Conservation (phyloP, 345 rosid species). For the Anastatica hierochuntica region DNA sequence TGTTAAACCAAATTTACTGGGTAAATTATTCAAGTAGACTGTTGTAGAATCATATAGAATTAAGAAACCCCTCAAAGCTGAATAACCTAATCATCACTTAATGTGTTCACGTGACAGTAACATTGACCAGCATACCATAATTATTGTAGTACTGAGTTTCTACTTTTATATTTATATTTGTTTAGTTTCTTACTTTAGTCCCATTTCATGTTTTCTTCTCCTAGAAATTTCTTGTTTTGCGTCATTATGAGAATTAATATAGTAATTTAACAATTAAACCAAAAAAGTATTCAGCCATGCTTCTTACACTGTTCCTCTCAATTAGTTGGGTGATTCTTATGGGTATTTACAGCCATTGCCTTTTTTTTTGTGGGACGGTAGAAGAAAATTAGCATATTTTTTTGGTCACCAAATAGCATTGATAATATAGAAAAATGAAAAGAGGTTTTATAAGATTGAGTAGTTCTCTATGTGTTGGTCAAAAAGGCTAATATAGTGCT, state of each 20-base stretch:
- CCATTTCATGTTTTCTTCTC: neutral
- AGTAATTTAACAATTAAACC: neutral
- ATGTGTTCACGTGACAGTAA: slow-evolving; percentile 32
- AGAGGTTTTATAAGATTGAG: neutral
- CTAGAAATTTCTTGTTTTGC: neutral
- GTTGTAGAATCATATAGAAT: neutral
- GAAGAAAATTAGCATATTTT: too few species aligned
- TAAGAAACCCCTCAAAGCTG: neutral
- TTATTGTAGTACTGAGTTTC: neutral
- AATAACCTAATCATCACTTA: slow-evolving; percentile 16
- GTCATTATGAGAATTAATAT: neutral
- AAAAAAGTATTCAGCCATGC: neutral
- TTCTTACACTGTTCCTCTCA: neutral
- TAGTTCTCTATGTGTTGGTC: neutral
- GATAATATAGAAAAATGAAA: neutral
- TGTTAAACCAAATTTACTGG: neutral
- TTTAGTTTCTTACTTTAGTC: neutral
- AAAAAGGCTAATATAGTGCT: slow-evolving; percentile 1
- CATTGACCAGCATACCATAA: slow-evolving; percentile 14
- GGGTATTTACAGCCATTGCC: too few species aligned
- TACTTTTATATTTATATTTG: neutral
- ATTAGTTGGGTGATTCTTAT: neutral
- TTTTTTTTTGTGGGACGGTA: too few species aligned
- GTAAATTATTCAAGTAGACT: neutral
- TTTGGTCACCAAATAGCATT: too few species aligned